A percentile compares a stretch with the other conserved stretches of the same genome.
These are phyloP conservation scores for Myriosclerotinia curreyana DNA, from an alignment of 2,329 filamentous ascomycete species.

Conservation along the genomic window DNA sequence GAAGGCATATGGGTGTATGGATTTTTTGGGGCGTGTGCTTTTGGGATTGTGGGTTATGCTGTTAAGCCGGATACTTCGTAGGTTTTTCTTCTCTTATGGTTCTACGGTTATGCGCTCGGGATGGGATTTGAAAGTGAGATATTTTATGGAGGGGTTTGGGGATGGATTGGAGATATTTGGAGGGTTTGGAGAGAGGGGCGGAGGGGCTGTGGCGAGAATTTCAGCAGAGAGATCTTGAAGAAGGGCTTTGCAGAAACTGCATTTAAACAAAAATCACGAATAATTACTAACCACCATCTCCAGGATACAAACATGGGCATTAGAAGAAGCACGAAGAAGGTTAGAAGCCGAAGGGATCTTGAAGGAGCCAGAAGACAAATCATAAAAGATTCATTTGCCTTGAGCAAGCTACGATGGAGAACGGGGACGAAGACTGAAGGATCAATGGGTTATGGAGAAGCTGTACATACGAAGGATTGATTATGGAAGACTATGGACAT, in stretches of 20 bases:
- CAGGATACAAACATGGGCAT: slow-evolving; percentile 98
- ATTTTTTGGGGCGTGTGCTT: slow-evolving; percentile 72
- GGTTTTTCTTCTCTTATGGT: slow-evolving; percentile 46
- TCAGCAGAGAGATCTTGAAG: slow-evolving; percentile 2
- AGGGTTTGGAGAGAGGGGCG: slow-evolving; percentile 6
- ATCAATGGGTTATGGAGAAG: slow-evolving; percentile 5
- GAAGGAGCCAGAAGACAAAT: slow-evolving; percentile 61
- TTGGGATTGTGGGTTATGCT: slow-evolving; percentile 77
- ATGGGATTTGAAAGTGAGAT: background rate
- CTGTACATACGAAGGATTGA: slow-evolving; percentile 26
- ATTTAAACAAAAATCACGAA: background rate
- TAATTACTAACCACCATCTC: background rate
- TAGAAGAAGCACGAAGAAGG: slow-evolving; percentile 92
- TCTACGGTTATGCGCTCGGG: background rate
- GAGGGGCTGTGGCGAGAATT: slow-evolving; percentile 5
- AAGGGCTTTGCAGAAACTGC: background rate
- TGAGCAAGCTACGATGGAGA: slow-evolving; percentile 5
- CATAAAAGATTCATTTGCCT: slow-evolving; percentile 20
- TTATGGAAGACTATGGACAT: background rate
- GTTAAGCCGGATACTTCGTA: slow-evolving; percentile 99
- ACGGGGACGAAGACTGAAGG: background rate
- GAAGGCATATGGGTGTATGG: slow-evolving; percentile 83
- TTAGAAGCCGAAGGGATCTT: slow-evolving; percentile 95
- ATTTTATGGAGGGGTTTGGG: slow-evolving; percentile 1
- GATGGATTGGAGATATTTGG: background rate